Evolutionary conservation across 2,329 filamentous ascomycete genomes (phyloP).

Genomic region (Pochonia chlamydosporia): DNA sequence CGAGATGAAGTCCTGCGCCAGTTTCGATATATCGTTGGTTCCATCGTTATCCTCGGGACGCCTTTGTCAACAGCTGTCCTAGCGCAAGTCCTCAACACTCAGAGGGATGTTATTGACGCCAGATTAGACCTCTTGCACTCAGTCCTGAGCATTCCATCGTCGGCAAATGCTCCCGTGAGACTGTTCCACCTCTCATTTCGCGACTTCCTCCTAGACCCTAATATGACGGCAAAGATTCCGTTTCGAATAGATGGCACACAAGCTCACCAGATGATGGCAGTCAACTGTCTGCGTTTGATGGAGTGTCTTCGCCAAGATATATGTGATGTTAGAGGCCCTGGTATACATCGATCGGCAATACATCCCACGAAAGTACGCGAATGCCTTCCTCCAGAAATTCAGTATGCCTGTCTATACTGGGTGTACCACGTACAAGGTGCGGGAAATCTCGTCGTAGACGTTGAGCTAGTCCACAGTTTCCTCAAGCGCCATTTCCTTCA

Average conservation of each 20-base stretch:
- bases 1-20: neutral
- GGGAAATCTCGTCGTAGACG: constrained; percentile 15
- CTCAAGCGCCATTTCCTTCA: constrained; percentile 31
- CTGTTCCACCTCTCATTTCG: neutral
- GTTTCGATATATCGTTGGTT: neutral
- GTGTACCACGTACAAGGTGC: constrained; percentile 19
- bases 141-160: neutral
- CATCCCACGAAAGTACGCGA: neutral
- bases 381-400: constrained; percentile 22
- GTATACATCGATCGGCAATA: neutral
- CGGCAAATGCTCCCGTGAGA: neutral
- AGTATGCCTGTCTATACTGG: constrained; percentile 37
- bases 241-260: neutral
- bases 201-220: neutral
- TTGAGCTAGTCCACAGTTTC: constrained; percentile 21
- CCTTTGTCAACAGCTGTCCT: neutral
- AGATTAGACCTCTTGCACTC: neutral
- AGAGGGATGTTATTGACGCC: neutral
- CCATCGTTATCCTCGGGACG: neutral
- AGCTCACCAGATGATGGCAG: neutral
- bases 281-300: neutral
- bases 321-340: neutral
- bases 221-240: neutral
- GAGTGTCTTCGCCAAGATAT: neutral
- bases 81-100: neutral